Percentiles rank a stretch among this genome's conserved stretches.
Conservation (phyloP, 257 asterid genomes). For the Capsicum pubescens region DNA sequence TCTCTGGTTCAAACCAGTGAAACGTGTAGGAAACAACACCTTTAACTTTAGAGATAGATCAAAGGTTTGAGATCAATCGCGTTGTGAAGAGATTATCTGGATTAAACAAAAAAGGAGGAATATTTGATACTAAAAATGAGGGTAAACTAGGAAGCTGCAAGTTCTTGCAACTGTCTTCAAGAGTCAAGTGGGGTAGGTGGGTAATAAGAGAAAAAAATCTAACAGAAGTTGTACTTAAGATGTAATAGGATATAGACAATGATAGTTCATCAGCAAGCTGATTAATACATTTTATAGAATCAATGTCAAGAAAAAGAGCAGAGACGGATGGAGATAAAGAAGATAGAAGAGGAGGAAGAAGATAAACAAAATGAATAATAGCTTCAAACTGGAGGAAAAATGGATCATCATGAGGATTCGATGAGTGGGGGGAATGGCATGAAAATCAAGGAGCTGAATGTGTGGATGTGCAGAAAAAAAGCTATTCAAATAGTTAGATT, state of each 20-base stretch:
- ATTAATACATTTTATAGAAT: constrained; percentile 30
- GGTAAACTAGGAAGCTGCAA: constrained; percentile 41
- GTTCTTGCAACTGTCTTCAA: constrained; percentile 11
- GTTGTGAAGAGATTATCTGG: constrained; percentile 37
- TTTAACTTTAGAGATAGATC: too few relatives aligned
- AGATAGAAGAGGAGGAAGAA: constrained; percentile 34
- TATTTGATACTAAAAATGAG: constrained; percentile 38
- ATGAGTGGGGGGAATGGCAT: neutral
- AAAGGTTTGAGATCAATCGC: constrained; percentile 43
- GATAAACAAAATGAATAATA: constrained; percentile 31
- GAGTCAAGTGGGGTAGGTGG: constrained; percentile 34
- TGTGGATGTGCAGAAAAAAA: constrained; percentile 35
- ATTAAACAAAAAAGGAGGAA: constrained; percentile 44
- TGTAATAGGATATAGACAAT: constrained; percentile 31
- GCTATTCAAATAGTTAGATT: constrained; percentile 23
- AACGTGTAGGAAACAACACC: constrained; percentile 47
- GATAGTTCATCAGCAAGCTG: constrained; percentile 31
- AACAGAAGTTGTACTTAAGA: constrained; percentile 22
- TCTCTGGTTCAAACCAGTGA: constrained; percentile 46
- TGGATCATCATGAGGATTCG: constrained; percentile 36
- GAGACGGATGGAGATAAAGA: constrained; percentile 36
- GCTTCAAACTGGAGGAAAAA: constrained; percentile 33
- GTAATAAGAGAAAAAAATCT: constrained; percentile 33
- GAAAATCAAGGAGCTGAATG: constrained; percentile 44
- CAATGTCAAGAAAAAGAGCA: constrained; percentile 37